These are phyloP conservation scores for Taphrina pruni DNA, from an alignment of 1,139 yeast species.

Conservation along the genomic window DNA sequence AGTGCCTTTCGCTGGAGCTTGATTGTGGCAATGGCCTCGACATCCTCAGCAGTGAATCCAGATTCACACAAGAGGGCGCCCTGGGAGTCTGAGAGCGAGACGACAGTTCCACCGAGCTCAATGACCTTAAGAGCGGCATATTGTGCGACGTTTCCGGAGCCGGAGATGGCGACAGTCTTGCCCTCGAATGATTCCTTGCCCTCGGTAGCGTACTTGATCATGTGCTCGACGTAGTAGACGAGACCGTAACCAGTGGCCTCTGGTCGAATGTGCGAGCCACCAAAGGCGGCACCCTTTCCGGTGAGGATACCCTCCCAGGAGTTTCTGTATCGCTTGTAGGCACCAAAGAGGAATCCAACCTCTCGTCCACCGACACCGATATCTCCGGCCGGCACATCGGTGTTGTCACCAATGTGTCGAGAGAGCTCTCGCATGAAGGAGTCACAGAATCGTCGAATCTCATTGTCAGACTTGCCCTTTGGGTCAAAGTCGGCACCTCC, in stretches of 20 bases:
- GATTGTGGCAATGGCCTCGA: slow-evolving; percentile 76
- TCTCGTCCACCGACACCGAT: slow-evolving; percentile 94
- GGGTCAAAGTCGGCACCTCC: slow-evolving; percentile 99
- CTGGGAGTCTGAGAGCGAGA: slow-evolving; percentile 91
- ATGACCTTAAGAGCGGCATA: slow-evolving; percentile 97
- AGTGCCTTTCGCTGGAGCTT: slow-evolving; percentile 82
- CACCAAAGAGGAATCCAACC: slow-evolving; percentile 93
- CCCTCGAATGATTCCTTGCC: slow-evolving; percentile 90
- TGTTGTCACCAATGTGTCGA: slow-evolving; percentile 94
- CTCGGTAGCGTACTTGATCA: slow-evolving; percentile 89
- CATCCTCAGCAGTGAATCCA: slow-evolving; percentile 84
- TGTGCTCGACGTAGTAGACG: slow-evolving; percentile 94
- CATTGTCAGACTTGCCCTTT: slow-evolving; percentile 88
- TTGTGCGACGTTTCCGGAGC: slow-evolving; percentile 99
- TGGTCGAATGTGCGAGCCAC: slow-evolving; percentile 98
- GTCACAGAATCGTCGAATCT: slow-evolving; percentile 95
- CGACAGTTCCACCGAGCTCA: slow-evolving; percentile 94
- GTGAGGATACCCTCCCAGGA: slow-evolving; percentile 96
- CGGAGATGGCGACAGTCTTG: slow-evolving; percentile 94
- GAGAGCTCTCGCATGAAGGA: slow-evolving; percentile 95
- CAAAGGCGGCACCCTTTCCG: slow-evolving; percentile 98
- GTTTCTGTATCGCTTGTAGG: slow-evolving; percentile 90
- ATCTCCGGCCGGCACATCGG: slow-evolving; percentile 98
- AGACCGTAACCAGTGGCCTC: slow-evolving; percentile 99
- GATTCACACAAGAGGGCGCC: slow-evolving; percentile 72